Percentiles rank a stretch among this genome's conserved stretches.
phyloP scores from a whole-genome alignment of 1,284 basidiomycete genomes.

The Cutaneotrichosporon dermatis region DNA sequence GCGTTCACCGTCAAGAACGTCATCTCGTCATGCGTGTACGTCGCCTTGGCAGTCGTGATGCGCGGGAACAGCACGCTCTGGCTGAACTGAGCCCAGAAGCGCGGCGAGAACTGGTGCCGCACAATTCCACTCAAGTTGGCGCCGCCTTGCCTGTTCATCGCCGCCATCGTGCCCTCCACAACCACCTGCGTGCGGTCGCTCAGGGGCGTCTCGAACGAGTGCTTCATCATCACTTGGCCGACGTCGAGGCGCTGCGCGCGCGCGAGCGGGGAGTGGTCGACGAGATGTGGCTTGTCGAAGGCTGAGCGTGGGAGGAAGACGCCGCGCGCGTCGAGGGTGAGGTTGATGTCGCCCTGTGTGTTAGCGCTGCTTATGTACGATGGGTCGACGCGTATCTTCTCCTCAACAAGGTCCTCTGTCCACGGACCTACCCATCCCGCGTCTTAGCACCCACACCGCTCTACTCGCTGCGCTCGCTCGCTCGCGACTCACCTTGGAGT shows the following conservation, averaged over 20 bases:
- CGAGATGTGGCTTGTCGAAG: constrained; percentile 32
- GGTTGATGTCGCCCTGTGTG: constrained; percentile 32
- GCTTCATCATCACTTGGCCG: constrained; percentile 42
- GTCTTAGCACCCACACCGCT: too few species aligned
- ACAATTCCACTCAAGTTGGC: constrained; percentile 53
- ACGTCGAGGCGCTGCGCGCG: constrained; percentile 33
- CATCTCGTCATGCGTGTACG: constrained; percentile 50
- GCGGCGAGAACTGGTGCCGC: constrained; percentile 52
- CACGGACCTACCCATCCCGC: too few species aligned
- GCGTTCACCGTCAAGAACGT: constrained; percentile 48
- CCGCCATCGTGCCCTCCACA: constrained; percentile 48
- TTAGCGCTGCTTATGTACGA: too few species aligned
- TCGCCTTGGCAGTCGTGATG: constrained; percentile 48
- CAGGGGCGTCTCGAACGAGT: constrained; percentile 47
- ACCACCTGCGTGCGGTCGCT: constrained; percentile 38
- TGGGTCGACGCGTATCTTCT: too few species aligned
- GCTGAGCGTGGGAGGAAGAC: constrained; percentile 36
- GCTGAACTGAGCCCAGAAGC: constrained; percentile 45
- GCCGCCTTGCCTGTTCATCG: constrained; percentile 47
- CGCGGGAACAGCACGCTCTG: constrained; percentile 51
- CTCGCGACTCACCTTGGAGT: constrained; percentile 47
- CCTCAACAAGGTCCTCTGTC: too few species aligned
- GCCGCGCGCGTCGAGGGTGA: constrained; percentile 44
- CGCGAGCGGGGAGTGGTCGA: constrained; percentile 34
- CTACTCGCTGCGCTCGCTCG: too few species aligned